Conservation (phyloP, 768 basidiomycete genomes). For the Kwoniella sp. region DNA sequence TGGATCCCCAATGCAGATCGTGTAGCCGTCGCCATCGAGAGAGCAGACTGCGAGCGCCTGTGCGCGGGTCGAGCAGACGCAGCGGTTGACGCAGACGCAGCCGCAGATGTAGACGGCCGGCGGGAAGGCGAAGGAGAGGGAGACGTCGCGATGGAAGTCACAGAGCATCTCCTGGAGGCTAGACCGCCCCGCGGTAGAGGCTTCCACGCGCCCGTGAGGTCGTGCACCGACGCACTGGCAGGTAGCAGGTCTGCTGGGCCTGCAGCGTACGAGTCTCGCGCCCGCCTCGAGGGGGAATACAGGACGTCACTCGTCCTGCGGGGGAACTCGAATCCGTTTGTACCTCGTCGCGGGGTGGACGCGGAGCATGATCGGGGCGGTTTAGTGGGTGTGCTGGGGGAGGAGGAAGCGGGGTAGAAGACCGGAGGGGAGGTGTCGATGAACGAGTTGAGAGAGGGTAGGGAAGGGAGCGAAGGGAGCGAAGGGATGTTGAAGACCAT, state of each 20-base stretch:
- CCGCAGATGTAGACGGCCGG: too few relatives aligned
- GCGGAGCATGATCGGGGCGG: slow-evolving; percentile 1
- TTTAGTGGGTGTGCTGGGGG: slow-evolving; percentile 7
- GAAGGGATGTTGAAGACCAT: slow-evolving; percentile 22
- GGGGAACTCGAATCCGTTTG: not conserved
- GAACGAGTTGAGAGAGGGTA: slow-evolving; percentile 6
- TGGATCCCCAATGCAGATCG: not conserved
- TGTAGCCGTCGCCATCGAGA: not conserved
- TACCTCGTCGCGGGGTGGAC: not conserved
- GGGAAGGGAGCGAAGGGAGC: slow-evolving; percentile 10
- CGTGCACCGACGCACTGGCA: slow-evolving; percentile 7
- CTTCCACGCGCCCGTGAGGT: slow-evolving; percentile 13
- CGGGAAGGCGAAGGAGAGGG: too few relatives aligned
- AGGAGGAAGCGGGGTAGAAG: slow-evolving; percentile 17
- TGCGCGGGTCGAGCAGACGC: slow-evolving; percentile 18
- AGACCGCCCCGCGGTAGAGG: slow-evolving; percentile 11
- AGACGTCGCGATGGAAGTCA: too few relatives aligned
- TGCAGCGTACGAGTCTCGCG: too few relatives aligned
- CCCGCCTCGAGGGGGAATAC: not conserved
- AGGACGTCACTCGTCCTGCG: not conserved
- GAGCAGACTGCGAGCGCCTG: slow-evolving; percentile 15
- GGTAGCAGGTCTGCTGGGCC: slow-evolving; percentile 2
- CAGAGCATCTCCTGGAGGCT: slow-evolving; percentile 6
- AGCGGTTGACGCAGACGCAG: too few relatives aligned
- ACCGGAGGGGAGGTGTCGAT: slow-evolving; percentile 24